Evolutionary conservation across 2,329 filamentous ascomycete genomes (phyloP).

Genomic region (Ophidiomyces ophidiicola): DNA sequence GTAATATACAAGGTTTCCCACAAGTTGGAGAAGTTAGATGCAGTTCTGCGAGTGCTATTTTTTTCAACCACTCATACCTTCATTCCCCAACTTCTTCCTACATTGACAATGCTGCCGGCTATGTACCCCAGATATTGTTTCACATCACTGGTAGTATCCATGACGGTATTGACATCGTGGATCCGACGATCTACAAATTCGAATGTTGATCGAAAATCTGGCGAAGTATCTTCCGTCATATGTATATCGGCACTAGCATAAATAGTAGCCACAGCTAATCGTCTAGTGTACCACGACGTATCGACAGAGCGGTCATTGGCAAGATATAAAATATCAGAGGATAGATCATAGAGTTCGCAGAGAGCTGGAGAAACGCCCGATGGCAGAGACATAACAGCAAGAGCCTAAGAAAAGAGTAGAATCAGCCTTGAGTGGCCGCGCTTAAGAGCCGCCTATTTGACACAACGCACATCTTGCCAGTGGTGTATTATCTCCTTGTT

Average conservation of each 20-base stretch:
- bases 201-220: constrained; percentile 62
- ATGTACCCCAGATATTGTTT: constrained; percentile 76
- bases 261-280: constrained; percentile 50
- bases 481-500: constrained; percentile 61
- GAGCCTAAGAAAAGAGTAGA: constrained; percentile 45
- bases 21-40: too few relatives aligned
- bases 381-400: constrained; percentile 81
- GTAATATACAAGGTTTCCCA: too few relatives aligned
- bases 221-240: constrained; percentile 78
- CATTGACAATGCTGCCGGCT: constrained; percentile 61
- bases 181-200: constrained; percentile 67
- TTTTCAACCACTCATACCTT: constrained; percentile 50
- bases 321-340: constrained; percentile 88
- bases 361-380: constrained; percentile 63
- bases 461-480: constrained; percentile 66
- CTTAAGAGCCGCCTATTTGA: background rate
- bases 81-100: constrained; percentile 76
- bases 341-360: constrained; percentile 63
- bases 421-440: background rate
- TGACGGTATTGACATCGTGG: constrained; percentile 53
- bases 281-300: constrained; percentile 73
- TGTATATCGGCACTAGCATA: constrained; percentile 75
- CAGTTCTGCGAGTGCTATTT: background rate
- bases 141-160: constrained; percentile 50
- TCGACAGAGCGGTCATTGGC: constrained; percentile 74